Percentiles rank a stretch among this genome's conserved stretches.
phyloP scores from a whole-genome alignment of 306 rosid genomes.

The Phaseolus lunatus region DNA sequence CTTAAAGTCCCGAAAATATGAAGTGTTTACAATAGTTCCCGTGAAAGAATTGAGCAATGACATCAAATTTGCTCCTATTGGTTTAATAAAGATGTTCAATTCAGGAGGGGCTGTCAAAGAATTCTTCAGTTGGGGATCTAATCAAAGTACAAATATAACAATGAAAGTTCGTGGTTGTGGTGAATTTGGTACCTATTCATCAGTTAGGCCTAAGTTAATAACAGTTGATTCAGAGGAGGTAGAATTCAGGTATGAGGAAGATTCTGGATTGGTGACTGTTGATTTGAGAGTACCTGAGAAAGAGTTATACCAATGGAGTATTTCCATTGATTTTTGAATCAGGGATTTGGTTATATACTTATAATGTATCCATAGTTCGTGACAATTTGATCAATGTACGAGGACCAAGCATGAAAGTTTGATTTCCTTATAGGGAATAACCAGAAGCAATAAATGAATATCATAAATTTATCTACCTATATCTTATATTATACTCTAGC shows the following conservation, averaged over 20 bases:
- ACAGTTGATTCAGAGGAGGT: conserved; percentile 61
- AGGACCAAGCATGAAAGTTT: neutral
- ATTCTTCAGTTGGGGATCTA: conserved; percentile 46
- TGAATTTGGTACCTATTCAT: conserved; percentile 74
- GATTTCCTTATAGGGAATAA: conserved; percentile 4
- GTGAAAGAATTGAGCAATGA: conserved; percentile 53
- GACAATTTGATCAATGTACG: neutral
- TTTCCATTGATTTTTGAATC: conserved; percentile 50
- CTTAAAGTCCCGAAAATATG: conserved; percentile 65
- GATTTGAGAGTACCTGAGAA: conserved; percentile 59
- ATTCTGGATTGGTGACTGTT: conserved; percentile 64
- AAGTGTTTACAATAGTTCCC: conserved; percentile 80
- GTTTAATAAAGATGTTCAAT: conserved; percentile 84
- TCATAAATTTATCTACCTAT: neutral
- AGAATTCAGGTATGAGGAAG: conserved; percentile 63
- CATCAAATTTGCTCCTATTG: conserved; percentile 73
- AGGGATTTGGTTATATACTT: neutral
- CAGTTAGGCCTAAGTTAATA: conserved; percentile 59
- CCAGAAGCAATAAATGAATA: conserved; percentile 22
- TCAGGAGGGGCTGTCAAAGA: conserved; percentile 91
- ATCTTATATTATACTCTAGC: neutral
- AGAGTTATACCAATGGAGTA: conserved; percentile 75
- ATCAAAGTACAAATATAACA: conserved; percentile 42
- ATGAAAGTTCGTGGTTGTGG: conserved; percentile 74
- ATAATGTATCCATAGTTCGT: neutral